Evolutionary conservation across 495 filamentous ascomycete species (phyloP), one percentile per base, ranked within the genome.

Genomic region (Xylaria venustula): DNA sequence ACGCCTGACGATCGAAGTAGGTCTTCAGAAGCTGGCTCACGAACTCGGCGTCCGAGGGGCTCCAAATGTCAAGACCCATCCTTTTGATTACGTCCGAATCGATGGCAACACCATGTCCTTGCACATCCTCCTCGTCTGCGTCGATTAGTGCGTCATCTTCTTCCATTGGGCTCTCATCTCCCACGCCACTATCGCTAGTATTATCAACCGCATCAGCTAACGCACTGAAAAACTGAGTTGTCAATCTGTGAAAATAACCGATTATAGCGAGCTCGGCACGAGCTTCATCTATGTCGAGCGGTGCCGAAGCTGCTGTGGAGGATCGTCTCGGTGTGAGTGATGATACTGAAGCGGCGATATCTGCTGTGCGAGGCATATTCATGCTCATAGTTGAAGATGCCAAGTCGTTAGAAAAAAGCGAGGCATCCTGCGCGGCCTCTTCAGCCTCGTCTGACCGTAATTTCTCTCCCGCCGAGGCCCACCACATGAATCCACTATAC

Each of bases 401-500:
- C 32, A 75, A 63, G 56, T 78, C 83, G 45, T 69, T 79, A 25
- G 30, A 34, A 11, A 83, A 73, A 12, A 84, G 77, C 7, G 67
- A 69, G 48, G 66, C 74, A 70, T 78, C 83, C 71, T 69, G 73
- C n/a, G 72, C 71, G 47, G 73, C 68, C 60, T 80, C 78, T 40
- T 84, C 80, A 20, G 79, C 71, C 40, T 81, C 74, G 15, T 77
- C 74, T 34, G 78, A 71, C 22, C 84, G 82, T 2, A 87, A 81
- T 71, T 90, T 86, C 73, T 98, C 94, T 48, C 94, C 94, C 0
- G 94, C 94, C 1, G 91, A 93, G 0, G 94, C 94, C 94, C 94
- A 98, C 93, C 93, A 98, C 77, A 97, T 93, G 78, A 97, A 97
- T 3, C 89, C 88, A 25, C 83, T 85, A 69, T 97, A 98, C 8